Conservation (phyloP, 305 asterid species). For the Solanum chacoense region DNA sequence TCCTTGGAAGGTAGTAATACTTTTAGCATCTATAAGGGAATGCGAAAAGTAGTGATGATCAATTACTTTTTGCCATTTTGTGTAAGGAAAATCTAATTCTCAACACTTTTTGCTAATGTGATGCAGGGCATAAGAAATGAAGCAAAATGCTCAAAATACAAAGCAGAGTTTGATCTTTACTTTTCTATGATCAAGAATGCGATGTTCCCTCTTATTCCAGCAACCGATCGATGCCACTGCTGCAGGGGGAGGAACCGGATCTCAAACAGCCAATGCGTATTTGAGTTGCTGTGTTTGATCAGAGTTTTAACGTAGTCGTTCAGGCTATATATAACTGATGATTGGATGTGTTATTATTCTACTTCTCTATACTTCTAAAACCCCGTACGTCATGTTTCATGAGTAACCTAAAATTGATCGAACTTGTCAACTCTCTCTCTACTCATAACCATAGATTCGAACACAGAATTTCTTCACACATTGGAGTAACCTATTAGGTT, state of each 20-base stretch:
- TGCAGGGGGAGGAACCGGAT: not conserved
- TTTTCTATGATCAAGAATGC: constrained; percentile 57
- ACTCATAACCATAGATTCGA: too few species aligned
- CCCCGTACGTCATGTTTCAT: not conserved
- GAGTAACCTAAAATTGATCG: not conserved
- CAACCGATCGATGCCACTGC: constrained; percentile 1
- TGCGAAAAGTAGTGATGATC: not conserved
- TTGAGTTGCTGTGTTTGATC: not conserved
- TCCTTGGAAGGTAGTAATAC: not conserved
- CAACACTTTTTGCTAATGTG: not conserved
- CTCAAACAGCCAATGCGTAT: not conserved
- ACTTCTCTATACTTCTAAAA: not conserved
- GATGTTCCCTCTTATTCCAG: constrained; percentile 27
- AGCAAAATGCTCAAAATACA: constrained; percentile 50
- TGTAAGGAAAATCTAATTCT: not conserved
- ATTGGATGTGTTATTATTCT: not conserved
- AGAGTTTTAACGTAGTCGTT: not conserved
- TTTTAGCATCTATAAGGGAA: not conserved
- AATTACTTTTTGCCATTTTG: not conserved
- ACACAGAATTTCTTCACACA: too few species aligned
- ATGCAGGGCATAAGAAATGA: constrained; percentile 48
- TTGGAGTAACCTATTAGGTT: too few species aligned
- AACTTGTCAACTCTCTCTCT: too few species aligned
- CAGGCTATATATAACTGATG: not conserved
- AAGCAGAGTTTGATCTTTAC: constrained; percentile 53